Base-by-base conservation (phyloP, 768 basidiomycete species). In the Pholiota molesta region DNA sequence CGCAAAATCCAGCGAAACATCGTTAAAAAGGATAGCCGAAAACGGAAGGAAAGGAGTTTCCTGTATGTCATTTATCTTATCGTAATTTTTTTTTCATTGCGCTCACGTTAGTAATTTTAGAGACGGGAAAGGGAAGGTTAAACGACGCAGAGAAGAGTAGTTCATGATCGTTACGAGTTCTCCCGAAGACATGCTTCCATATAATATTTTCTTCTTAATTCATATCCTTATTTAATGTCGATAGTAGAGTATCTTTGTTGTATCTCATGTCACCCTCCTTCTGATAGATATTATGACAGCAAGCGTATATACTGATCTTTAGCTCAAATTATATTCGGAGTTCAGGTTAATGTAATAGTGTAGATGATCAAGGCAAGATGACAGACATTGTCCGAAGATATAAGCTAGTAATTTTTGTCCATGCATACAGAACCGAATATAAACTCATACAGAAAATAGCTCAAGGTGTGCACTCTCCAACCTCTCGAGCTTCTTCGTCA, bases 21-120 rank as follows among this genome's bases (percentile, higher is more conserved):
- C 10, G 79, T 84, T 66, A 96, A 96, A 79, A 95, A 94, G 75
- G 93, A 92, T 67, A 90, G 90, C 65, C 82, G 88, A 70, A 96
- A 96, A 73, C 78, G 93, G 68, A 95, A 94, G 74, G 67, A 67
- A 21, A 57, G 66, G 28, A 55, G 59, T 14, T 69, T 69, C 35
- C 58, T 63, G 70, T 69, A 42, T 6, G 55, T 60, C 45, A 21
- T 63, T 51, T 53, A 26, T 17, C 33, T 28, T 33, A 54, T 60
- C 39, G 33, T 59, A 51, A 56, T 26, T 44, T 39, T 39, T 11
- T 35, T 49, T 35, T 49, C 1, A 16, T 16, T 44, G 6, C 40
- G n/a, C 55, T 57, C 0, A 52, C 23, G 14, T 8, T 1, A n/a
- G 44, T 3, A 26, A 39, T 45, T 35, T 52, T n/a, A 86, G 85